Percentiles rank a stretch among this genome's conserved stretches.
Evolutionary conservation across 768 basidiomycete genomes (phyloP).

Genomic region (Rhizopogon vulgaris): DNA sequence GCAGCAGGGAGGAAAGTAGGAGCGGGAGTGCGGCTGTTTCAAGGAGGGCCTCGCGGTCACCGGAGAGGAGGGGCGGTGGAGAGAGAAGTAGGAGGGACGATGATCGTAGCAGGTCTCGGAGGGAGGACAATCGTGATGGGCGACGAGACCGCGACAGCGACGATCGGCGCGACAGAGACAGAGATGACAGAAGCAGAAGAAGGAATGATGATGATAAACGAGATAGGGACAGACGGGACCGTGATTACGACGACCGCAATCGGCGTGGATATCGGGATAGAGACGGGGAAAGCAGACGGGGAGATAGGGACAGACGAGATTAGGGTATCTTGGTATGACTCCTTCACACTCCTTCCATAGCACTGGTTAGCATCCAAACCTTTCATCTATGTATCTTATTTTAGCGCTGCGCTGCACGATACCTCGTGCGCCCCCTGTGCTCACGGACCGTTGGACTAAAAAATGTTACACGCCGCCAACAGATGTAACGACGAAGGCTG

Average conservation of each 20-base stretch:
- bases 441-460: too few species aligned
- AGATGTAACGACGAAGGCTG: too few species aligned
- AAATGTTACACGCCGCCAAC: too few species aligned
- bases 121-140: conserved; percentile 16
- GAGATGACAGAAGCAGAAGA: conserved; percentile 21
- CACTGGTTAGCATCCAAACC: background rate
- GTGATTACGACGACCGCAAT: conserved; percentile 17
- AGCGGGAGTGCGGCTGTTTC: conserved; percentile 39
- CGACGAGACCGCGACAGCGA: conserved; percentile 27
- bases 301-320: conserved; percentile 2
- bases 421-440: background rate
- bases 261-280: background rate
- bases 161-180: conserved; percentile 15
- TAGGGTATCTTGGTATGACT: background rate
- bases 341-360: background rate
- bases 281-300: conserved; percentile 7
- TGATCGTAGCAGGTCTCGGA: conserved; percentile 4
- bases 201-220: conserved; percentile 21
- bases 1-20: conserved; percentile 29
- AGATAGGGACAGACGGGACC: conserved; percentile 25
- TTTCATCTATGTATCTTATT: background rate
- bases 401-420: background rate
- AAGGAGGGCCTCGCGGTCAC: conserved; percentile 46
- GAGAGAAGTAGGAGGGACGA: conserved; percentile 4
- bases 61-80: conserved; percentile 21